These are phyloP conservation scores for Neurospora sp. DNA, from an alignment of 495 filamentous ascomycete species.

Conservation along the genomic window DNA sequence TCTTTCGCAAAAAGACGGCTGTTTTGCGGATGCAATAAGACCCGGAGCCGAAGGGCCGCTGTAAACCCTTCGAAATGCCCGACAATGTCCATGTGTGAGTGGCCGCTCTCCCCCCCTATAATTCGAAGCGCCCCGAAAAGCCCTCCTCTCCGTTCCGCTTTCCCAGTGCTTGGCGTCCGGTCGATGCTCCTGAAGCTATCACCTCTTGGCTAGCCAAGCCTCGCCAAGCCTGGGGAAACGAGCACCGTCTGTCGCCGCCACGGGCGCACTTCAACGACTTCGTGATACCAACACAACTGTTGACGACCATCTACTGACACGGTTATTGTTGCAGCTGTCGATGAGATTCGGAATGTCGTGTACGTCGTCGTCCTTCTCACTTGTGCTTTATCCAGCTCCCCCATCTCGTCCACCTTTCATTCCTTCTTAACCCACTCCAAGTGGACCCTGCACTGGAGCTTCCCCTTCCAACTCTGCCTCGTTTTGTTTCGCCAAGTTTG, in stretches of 20 bases:
- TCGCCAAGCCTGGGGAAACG: slow-evolving; percentile 24
- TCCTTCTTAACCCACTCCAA: neutral
- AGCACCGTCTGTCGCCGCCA: neutral
- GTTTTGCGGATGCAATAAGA: neutral
- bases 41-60: neutral
- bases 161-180: neutral
- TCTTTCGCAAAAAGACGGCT: neutral
- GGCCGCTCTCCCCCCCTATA: neutral
- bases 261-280: neutral
- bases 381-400: neutral
- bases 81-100: slow-evolving; percentile 24
- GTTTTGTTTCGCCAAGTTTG: neutral
- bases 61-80: slow-evolving; percentile 14
- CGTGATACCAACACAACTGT: neutral
- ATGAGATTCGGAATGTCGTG: slow-evolving; percentile 32
- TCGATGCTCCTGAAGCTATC: slow-evolving; percentile 6
- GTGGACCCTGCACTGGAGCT: neutral
- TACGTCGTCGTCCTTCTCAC: slow-evolving; percentile 11
- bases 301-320: slow-evolving; percentile 16
- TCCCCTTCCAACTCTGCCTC: neutral
- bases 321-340: slow-evolving; percentile 19
- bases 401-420: neutral
- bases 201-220: slow-evolving; percentile 26
- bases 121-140: neutral
- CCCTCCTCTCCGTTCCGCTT: slow-evolving; percentile 5